A percentile compares a stretch with the other conserved stretches of the same genome.
Conservation (phyloP, 202 grass and related monocot genomes). For the Musa balbisiana region DNA sequence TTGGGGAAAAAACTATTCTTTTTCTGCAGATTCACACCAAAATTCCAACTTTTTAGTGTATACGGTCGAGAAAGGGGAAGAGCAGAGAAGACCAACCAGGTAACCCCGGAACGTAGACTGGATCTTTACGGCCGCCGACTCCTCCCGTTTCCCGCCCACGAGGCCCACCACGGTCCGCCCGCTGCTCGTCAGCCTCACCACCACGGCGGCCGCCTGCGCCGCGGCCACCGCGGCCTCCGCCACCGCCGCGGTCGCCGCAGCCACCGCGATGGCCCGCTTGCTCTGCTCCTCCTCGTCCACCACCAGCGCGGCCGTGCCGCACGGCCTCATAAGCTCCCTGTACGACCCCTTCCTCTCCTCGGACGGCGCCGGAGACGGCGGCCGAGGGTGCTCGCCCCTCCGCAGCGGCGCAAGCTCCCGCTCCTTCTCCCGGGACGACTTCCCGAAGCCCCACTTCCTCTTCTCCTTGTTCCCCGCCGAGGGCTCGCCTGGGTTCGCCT, state of each 20-base stretch:
- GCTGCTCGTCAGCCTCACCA: slow-evolving; percentile 1
- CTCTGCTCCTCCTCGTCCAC: slow-evolving; percentile 20
- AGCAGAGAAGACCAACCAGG: slow-evolving; percentile 33
- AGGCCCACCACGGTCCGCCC: slow-evolving; percentile 23
- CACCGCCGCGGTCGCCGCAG: slow-evolving; percentile 28
- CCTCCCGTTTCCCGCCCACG: slow-evolving; percentile 22
- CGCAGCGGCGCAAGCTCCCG: background rate
- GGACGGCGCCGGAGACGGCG: background rate
- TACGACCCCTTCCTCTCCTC: slow-evolving; percentile 7
- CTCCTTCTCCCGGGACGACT: slow-evolving; percentile 33
- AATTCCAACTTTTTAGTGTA: background rate
- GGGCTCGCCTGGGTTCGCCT: slow-evolving; percentile 15
- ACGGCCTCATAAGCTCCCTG: background rate
- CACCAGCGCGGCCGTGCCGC: background rate
- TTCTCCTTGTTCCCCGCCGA: slow-evolving; percentile 12
- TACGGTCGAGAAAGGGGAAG: background rate
- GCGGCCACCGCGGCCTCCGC: slow-evolving; percentile 38
- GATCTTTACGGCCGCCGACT: slow-evolving; percentile 66
- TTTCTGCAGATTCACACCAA: background rate
- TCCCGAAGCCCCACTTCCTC: slow-evolving; percentile 20
- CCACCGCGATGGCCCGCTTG: slow-evolving; percentile 46
- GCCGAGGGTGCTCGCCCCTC: background rate
- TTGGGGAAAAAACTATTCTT: background rate
- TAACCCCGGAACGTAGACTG: slow-evolving; percentile 93
- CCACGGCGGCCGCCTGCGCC: slow-evolving; percentile 18